Base-by-base conservation (phyloP, 768 basidiomycete genomes). In the Daedaleopsis nitida region DNA sequence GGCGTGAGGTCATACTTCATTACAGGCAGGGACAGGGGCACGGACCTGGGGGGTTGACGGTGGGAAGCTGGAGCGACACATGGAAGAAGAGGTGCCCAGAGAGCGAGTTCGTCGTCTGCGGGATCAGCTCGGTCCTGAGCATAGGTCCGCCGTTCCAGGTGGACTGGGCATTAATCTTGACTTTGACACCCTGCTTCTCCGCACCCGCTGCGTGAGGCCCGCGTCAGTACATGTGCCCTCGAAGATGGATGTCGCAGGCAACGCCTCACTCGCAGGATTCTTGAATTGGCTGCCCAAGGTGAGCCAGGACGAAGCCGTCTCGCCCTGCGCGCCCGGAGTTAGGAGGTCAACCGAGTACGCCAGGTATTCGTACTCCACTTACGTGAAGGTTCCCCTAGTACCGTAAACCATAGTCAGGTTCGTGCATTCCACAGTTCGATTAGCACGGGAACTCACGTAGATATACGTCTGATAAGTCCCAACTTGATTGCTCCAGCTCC, bases 401-500 rank as follows among this genome's bases (percentile, higher is more conserved):
- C 13, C 27, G 24, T 5, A 48, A 27, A 21, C n/a, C 14, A 35
- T 59, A 17, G 56, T 44, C 52, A 64, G 59, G 53, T 43, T 64
- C 32, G 43, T 57, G 62, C 50, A 68, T 45, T 66, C 11, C 39
- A 42, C 5, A 10, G 17, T 17, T 13, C 13, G 10, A 42, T 42
- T 3, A 17, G 11, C 39, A 2, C 11, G 60, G 10, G 37, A 32
- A 37, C 66, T 64, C 21, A 72, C 73, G 61, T 75, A 71, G 57
- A 74, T 74, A 63, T 74, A 74, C 55, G 71, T 72, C 65, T 72
- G 72, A 58, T 67, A 71, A 11, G 64, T 37, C 14, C 72, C 69
- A 21, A 72, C 69, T 54, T 75, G 67, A 62, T 70, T 72, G 53
- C 68, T 67, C 70, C 71, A 74, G 62, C 69, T 69, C 73, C 73